Evolutionary conservation across 306 rosid species (phyloP).

Genomic region (Quillaja saponaria): DNA sequence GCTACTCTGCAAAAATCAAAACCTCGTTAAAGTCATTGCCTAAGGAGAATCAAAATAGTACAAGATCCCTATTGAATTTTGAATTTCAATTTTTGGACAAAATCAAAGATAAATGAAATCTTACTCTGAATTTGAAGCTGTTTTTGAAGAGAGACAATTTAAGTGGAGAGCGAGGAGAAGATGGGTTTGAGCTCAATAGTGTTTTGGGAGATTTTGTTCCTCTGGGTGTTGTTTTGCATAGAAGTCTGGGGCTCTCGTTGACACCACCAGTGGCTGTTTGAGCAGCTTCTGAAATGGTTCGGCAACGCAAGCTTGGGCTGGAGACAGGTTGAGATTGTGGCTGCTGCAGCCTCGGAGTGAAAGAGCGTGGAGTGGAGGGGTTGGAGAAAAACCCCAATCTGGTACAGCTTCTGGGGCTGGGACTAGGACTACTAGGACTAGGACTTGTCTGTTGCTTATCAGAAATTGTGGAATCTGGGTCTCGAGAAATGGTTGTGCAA

Average conservation of each 20-base stretch:
- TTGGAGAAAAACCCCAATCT: conserved; percentile 73
- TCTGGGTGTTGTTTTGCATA: conserved; percentile 45
- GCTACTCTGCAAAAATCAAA: conserved; percentile 59
- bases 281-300: conserved; percentile 46
- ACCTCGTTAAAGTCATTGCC: too few relatives aligned
- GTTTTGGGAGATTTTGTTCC: conserved; percentile 47
- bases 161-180: conserved; percentile 89
- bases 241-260: conserved; percentile 43
- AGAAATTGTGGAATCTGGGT: conserved; percentile 50
- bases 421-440: conserved; percentile 39
- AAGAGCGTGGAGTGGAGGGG: conserved; percentile 65
- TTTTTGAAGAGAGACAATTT: conserved; percentile 85
- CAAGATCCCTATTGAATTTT: too few relatives aligned
- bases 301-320: conserved; percentile 52
- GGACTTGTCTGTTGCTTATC: conserved; percentile 46
- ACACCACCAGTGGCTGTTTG: conserved; percentile 5
- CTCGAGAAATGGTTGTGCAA: conserved; percentile 64
- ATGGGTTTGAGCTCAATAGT: conserved; percentile 53
- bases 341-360: conserved; percentile 49
- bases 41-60: neutral
- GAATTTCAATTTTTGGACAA: neutral
- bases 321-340: conserved; percentile 38
- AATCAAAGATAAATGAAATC: neutral
- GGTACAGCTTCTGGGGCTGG: conserved; percentile 73
- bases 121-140: conserved; percentile 93